Conservation (phyloP, 345 rosid species). For the Gossypium ekmanianum region DNA sequence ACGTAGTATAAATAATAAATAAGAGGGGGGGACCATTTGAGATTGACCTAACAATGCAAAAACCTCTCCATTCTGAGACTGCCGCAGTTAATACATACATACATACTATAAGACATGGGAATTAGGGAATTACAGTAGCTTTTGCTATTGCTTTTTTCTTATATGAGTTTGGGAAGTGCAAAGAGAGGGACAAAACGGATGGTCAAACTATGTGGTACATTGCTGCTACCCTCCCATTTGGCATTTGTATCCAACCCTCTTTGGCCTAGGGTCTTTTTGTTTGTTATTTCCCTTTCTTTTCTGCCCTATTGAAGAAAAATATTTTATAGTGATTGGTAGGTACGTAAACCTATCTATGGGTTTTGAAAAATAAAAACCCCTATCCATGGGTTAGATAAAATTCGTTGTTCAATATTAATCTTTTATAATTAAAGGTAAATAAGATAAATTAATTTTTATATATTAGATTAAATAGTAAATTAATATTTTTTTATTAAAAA, state of each 20-base stretch:
- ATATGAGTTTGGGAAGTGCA: not conserved
- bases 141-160: not conserved
- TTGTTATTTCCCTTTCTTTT: constrained; percentile 30
- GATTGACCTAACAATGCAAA: constrained; percentile 44
- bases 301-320: too few species aligned
- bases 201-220: constrained; percentile 17
- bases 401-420: too few species aligned
- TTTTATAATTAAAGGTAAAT: too few species aligned
- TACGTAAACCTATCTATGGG: not conserved
- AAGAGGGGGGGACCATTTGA: constrained; percentile 31
- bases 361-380: not conserved
- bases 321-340: constrained; percentile 5
- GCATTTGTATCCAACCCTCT: too few species aligned
- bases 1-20: constrained; percentile 11
- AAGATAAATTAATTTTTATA: too few species aligned
- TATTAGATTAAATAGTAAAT: too few species aligned
- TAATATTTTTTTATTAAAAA: too few species aligned
- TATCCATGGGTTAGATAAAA: not conserved
- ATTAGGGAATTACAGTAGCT: constrained; percentile 5
- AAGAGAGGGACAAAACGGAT: constrained; percentile 29
- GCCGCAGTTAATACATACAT: constrained; percentile 22
- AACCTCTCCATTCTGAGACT: constrained; percentile 16
- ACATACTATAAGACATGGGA: constrained; percentile 21
- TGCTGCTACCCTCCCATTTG: constrained; percentile 20
- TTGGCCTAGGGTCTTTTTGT: constrained; percentile 28